phyloP scores from a whole-genome alignment of 2,329 filamentous ascomycete genomes.

The Thermoascus crustaceus region DNA sequence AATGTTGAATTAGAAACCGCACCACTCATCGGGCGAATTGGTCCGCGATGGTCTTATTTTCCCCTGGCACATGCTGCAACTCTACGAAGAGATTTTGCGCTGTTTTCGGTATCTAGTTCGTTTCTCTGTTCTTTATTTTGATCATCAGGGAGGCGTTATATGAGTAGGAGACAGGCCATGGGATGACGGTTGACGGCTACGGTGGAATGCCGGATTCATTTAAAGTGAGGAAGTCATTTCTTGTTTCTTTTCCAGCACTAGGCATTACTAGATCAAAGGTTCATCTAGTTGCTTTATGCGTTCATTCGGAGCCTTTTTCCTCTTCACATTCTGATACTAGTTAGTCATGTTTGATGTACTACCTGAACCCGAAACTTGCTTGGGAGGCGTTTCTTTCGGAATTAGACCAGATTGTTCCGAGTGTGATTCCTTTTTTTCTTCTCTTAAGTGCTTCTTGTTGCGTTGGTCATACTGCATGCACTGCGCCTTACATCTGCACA shows the following conservation, averaged over 20 bases:
- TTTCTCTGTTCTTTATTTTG: conserved; percentile 10
- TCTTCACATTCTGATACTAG: conserved; percentile 2
- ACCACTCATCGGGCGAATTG: neutral
- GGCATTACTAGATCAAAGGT: conserved; percentile 2
- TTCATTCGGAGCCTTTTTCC: conserved; percentile 1
- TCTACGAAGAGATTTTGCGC: conserved; percentile 6
- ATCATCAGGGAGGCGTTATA: conserved; percentile 14
- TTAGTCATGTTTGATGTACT: neutral
- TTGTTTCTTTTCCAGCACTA: conserved; percentile 3
- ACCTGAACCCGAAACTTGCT: too few relatives aligned
- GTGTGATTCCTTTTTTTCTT: too few relatives aligned
- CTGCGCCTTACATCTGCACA: too few relatives aligned
- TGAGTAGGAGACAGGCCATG: conserved; percentile 14
- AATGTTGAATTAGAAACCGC: neutral
- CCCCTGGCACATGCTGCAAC: too few relatives aligned
- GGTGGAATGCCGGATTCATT: conserved; percentile 13
- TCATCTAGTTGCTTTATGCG: conserved; percentile 2
- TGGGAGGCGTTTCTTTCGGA: too few relatives aligned
- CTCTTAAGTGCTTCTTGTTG: too few relatives aligned
- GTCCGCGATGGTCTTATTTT: neutral
- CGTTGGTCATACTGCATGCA: too few relatives aligned
- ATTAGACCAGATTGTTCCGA: too few relatives aligned
- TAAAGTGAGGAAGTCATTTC: conserved; percentile 12
- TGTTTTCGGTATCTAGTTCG: conserved; percentile 8
- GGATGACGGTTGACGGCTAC: conserved; percentile 17